Base-by-base conservation (phyloP, 192 early-diverging fungal genomes). In the Coemansia sp. region DNA sequence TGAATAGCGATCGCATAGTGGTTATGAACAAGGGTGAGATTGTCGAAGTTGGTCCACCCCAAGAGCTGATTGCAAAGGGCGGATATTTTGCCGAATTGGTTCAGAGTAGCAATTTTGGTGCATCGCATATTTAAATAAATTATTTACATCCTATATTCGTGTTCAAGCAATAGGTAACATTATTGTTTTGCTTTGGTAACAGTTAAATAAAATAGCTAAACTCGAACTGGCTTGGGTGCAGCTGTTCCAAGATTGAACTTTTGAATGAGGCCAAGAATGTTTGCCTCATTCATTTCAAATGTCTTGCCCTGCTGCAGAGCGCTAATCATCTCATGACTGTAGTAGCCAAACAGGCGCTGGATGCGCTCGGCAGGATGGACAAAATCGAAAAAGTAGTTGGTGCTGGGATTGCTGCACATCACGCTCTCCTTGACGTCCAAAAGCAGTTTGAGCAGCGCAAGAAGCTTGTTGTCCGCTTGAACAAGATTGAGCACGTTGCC, bases 11-110 rank as follows among this genome's bases (percentile, higher is more conserved):
- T 56, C 79, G 83, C 40, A 83, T 92, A 61, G 52, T 92, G 28
- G 90, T 93, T 2, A 72, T 93, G 34, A 83, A 90, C 40, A 62
- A 87, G 6, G 92, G 92, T 11, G 44, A 68, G 1, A 63, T 93
- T 1, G 80, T 71, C 1, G 89, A 91, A 37, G 85, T 84, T 57
- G 87, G 84, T 17, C 57, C 76, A 1, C 90, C 90, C 3, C 59
- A 59, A 9, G 20, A 56, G 24, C 54, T 68, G 9, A 44, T 68
- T n/a, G 15, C 40, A 44, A 44, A 44, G 15, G 40, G 40, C 1
- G 31, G 40, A n/a, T n/a, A 44, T n/a, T 44, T 44, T 44, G 40
- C 40, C 14, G 15, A n/a, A 4, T 44, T 44, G 15, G 40, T 44
- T 15, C 31, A 34, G 8, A 34, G 31, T 34, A 34, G 31, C 31